Evolutionary conservation across 2,329 filamentous ascomycete species (phyloP), one percentile per base, ranked within the genome.

Genomic region (Colletotrichum gloeosporioides): DNA sequence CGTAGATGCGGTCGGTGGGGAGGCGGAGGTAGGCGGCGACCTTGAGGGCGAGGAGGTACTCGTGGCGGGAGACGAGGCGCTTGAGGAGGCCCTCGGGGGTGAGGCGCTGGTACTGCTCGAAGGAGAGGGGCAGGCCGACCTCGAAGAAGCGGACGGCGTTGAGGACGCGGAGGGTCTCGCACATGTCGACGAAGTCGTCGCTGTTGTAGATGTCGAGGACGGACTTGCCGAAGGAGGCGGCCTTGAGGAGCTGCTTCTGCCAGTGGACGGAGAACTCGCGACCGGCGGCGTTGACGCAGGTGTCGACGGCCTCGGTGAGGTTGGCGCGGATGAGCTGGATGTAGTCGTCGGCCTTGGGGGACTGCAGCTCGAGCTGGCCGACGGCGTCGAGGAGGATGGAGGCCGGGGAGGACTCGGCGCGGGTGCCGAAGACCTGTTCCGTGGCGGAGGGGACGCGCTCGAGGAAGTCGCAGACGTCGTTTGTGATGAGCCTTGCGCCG

Each of bases 181-280:
- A 98, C 93, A 98, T 99, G 78, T 99, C 96, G 70, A 99, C 97
- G 85, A 99, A 99, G 79, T 99, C 96, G 82, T 99, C 97, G 82
- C 96, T 98, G 84, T 97, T 98, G 86, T 99, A 99, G 15, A 99
- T 93, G 81, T 99, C 97, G 5, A 99, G 90, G 0, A 99, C 97
- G 0, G 97, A 99, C 84, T 99, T 99, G 77, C 97, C 97, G 83
- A 98, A 99, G 0, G 96, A 99, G 0, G 97, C 97, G 8, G 97
- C 97, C 83, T 98, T 98, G n/a, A 99, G 89, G 2, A 99, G 89
- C 80, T 98, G 93, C 83, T 99, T 99, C 82, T 99, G 97, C 95
- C 96, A 98, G 82, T 96, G 93, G 3, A 94, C 89, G 80, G 93
- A 95, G 83, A 96, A 98, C 84, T 99, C 97, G 76, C 98, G 93